Base-by-base conservation (phyloP, 345 rosid genomes). In the Camelina laxa region DNA sequence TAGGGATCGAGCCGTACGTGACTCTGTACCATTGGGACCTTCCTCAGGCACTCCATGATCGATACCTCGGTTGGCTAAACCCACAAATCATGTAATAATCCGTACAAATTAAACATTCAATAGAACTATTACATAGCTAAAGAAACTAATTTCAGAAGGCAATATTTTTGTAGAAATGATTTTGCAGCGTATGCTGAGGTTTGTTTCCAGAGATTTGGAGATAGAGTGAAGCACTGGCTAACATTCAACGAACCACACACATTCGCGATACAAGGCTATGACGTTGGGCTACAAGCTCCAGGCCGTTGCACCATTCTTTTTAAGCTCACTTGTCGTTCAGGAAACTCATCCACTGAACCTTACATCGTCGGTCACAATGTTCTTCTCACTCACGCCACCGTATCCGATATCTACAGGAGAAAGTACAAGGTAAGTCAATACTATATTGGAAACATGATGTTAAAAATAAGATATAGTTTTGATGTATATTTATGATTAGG, bases 21-120 rank as follows among this genome's bases (percentile, higher is more conserved):
- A 92, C 97, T 0, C 54, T 95, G 50, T 95, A 87, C 81, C 99
- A 95, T 36, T 95, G 99, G 99, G 99, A 95, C 80, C 97, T 95
- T 80, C 99, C 99, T 65, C 99, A 86, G 38, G 91, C 97, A 51
- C 84, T 95, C 67, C 79, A 85, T 19, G 92, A 95, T 56, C 77
- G 69, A 64, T 95, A 95, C 82, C 85, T 79, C 2, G 99, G 97
- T 70, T 95, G 97, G 99, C 87, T 95, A 13, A 79, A 79, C 48
- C 86, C 82, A 8, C 85, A 76, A 61, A 91, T 95, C 73, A 85
- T 90, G 99, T 95, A 83, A 80, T 0, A 11, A 7, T 14, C 13
- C 31, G 14, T 16, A 55, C 47, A 60, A 59, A n/a, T n/a, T n/a
- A n/a, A 39, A 6, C 15, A 21, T 22, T 31, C n/a, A 45, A 2